phyloP scores from a whole-genome alignment of 148 eudicot genomes.

The Silene latifolia region DNA sequence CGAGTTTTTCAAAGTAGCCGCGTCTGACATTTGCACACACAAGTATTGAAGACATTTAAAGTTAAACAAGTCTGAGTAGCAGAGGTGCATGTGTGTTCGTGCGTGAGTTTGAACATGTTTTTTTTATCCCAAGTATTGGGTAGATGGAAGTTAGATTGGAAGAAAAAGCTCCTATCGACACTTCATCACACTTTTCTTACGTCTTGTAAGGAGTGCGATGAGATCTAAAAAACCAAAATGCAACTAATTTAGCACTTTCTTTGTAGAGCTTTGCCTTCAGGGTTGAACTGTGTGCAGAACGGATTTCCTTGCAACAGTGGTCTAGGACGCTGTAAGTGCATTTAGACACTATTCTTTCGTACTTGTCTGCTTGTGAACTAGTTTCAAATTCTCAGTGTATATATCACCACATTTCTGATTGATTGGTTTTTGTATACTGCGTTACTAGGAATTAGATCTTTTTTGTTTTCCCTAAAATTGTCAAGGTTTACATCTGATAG shows the following conservation, averaged over 20 bases:
- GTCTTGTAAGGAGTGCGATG: neutral
- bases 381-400: neutral
- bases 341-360: neutral
- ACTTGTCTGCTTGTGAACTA: neutral
- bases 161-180: neutral
- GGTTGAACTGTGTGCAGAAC: constrained; percentile 30
- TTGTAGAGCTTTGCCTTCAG: constrained; percentile 32
- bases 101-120: neutral
- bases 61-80: neutral
- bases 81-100: neutral
- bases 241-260: constrained; percentile 14
- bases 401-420: neutral
- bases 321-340: constrained; percentile 32
- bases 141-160: neutral
- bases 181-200: neutral
- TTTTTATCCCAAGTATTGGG: neutral
- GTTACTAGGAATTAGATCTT: neutral
- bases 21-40: neutral
- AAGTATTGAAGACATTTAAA: neutral
- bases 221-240: neutral
- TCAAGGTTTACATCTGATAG: neutral
- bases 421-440: neutral
- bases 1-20: neutral
- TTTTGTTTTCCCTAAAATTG: neutral
- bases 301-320: constrained; percentile 36